A percentile compares a stretch with the other conserved stretches of the same genome.
Conservation (phyloP, 495 filamentous ascomycete species). For the Hyaloscypha finlandica region DNA sequence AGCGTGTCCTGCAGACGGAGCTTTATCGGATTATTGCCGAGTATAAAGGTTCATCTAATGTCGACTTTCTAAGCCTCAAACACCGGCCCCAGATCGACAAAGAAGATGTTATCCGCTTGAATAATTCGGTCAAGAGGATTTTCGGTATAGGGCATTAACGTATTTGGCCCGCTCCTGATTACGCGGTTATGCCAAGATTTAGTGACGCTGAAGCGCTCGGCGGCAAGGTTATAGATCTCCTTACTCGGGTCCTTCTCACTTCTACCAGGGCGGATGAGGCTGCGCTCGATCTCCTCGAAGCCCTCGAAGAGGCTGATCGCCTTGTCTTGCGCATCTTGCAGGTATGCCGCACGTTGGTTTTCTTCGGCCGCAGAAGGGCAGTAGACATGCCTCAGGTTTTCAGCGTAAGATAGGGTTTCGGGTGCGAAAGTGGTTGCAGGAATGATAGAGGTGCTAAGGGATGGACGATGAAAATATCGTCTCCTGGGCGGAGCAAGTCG, state of each 20-base stretch:
- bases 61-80: slow-evolving; percentile 56
- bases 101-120: slow-evolving; percentile 48
- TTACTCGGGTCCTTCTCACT: slow-evolving; percentile 49
- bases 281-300: slow-evolving; percentile 51
- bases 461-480: no score
- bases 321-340: slow-evolving; percentile 46
- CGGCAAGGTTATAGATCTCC: slow-evolving; percentile 49
- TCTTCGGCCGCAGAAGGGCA: slow-evolving; percentile 10
- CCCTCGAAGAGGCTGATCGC: slow-evolving; percentile 48
- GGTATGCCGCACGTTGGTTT: slow-evolving; percentile 39
- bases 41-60: slow-evolving; percentile 50
- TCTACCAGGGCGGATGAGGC: slow-evolving; percentile 46
- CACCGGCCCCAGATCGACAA: slow-evolving; percentile 52
- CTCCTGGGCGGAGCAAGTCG: no score
- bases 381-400: background rate
- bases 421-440: background rate
- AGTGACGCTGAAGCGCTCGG: slow-evolving; percentile 43
- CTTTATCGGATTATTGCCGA: slow-evolving; percentile 49
- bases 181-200: slow-evolving; percentile 56
- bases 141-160: slow-evolving; percentile 44
- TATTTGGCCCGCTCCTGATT: slow-evolving; percentile 52
- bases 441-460: background rate
- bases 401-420: background rate
- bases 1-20: slow-evolving; percentile 45
- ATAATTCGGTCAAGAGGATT: slow-evolving; percentile 53